These are phyloP conservation scores for Rhododendron vialii DNA, from an alignment of 148 eudicot species.

Conservation along the genomic window DNA sequence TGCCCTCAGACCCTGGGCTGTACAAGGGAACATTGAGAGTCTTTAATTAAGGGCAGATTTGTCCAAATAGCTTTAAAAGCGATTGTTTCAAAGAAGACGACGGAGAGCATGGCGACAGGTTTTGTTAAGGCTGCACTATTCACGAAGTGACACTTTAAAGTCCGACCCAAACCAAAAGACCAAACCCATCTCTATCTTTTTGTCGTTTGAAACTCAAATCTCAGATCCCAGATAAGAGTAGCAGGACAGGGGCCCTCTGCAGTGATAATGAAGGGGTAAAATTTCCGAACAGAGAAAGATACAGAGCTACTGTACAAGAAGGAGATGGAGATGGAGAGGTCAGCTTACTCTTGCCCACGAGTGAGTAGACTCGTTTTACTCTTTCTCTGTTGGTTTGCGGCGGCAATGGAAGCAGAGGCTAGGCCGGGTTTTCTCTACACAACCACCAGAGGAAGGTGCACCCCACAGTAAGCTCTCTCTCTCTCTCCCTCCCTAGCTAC, in stretches of 20 bases:
- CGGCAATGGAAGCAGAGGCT: conserved; percentile 12
- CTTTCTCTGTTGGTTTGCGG: conserved; percentile 10
- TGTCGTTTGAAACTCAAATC: neutral
- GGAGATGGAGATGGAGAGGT: neutral
- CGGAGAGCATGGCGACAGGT: neutral
- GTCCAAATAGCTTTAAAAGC: neutral
- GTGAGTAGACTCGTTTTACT: conserved; percentile 9
- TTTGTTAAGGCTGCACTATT: neutral
- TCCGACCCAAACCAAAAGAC: neutral
- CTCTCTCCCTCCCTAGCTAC: neutral
- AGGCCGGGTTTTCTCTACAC: conserved; percentile 45
- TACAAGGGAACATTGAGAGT: too few species aligned
- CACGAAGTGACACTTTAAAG: neutral
- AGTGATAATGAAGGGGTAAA: conserved; percentile 1
- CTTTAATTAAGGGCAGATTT: neutral
- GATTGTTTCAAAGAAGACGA: neutral
- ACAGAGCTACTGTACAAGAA: neutral
- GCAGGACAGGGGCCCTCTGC: neutral
- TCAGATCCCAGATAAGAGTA: conserved; percentile 2
- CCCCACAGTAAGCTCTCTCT: conserved; percentile 38
- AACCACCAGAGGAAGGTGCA: conserved; percentile 48
- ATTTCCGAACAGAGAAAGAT: neutral
- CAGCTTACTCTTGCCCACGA: neutral
- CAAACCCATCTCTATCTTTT: neutral
- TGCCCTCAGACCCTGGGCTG: too few species aligned